These are phyloP conservation scores for Mycena capillaripes DNA, from an alignment of 768 basidiomycete genomes.

Conservation along the genomic window DNA sequence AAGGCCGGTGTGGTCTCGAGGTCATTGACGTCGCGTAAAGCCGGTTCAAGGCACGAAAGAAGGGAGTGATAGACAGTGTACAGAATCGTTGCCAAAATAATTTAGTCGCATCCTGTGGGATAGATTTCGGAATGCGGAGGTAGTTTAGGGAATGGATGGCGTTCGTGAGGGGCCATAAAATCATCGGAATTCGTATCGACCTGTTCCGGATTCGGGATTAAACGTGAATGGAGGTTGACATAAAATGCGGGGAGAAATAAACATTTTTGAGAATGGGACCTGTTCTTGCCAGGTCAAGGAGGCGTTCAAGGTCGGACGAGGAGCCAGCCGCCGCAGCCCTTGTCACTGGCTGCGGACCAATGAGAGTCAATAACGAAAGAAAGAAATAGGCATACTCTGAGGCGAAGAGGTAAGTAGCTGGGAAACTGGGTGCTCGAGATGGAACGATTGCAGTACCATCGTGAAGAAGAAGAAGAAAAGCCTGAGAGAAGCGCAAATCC, in stretches of 20 bases:
- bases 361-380: neutral
- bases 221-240: neutral
- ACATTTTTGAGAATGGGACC: neutral
- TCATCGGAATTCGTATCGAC: neutral
- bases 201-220: neutral
- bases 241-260: neutral
- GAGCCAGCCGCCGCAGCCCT: constrained; percentile 4
- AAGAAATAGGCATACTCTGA: neutral
- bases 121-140: neutral
- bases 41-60: neutral
- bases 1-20: neutral
- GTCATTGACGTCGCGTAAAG: neutral
- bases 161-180: neutral
- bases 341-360: neutral
- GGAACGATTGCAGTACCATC: neutral
- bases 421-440: neutral
- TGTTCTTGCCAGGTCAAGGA: neutral
- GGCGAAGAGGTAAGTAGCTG: constrained; percentile 7
- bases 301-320: neutral
- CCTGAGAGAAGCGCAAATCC: neutral
- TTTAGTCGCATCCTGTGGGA: neutral
- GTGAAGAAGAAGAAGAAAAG: neutral
- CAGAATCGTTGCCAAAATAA: neutral
- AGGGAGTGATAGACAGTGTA: neutral
- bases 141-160: neutral